Conservation (phyloP, 202 grass and related monocot species). For the Schoenoplectus tabernaemontani region DNA sequence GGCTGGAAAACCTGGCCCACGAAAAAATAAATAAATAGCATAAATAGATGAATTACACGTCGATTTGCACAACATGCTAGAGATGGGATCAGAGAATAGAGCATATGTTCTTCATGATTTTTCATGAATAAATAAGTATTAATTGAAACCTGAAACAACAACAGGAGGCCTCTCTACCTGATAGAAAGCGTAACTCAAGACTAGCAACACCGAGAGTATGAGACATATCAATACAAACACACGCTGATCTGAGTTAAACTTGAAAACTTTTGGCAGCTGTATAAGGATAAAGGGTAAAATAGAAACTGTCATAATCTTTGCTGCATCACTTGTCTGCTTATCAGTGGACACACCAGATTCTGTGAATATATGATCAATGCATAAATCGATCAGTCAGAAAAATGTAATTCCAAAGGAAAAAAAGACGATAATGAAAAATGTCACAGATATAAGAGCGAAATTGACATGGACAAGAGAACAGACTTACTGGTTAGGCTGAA, state of each 20-base stretch:
- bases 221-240: conserved; percentile 54
- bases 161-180: conserved; percentile 52
- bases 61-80: not conserved
- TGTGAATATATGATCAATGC: conserved; percentile 21
- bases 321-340: conserved; percentile 63
- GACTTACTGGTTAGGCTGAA: conserved; percentile 64
- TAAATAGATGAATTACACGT: conserved; percentile 7
- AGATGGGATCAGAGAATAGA: not conserved
- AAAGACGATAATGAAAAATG: not conserved
- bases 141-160: not conserved
- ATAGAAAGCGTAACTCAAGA: conserved; percentile 78
- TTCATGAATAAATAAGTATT: not conserved
- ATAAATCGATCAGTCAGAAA: not conserved
- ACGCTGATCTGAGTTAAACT: conserved; percentile 46
- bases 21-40: conserved; percentile 1
- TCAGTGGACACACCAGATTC: conserved; percentile 83
- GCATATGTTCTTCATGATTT: not conserved
- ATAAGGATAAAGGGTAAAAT: conserved; percentile 85
- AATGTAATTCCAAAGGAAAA: not conserved
- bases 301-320: conserved; percentile 87
- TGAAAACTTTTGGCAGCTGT: conserved; percentile 67
- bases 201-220: conserved; percentile 46
- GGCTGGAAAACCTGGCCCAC: conserved; percentile 72
- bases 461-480: not conserved
- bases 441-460: not conserved